Evolutionary conservation across 179 eudicot species (phyloP), one percentile per base, ranked within the genome.

Genomic region (Carnegiea gigantea): DNA sequence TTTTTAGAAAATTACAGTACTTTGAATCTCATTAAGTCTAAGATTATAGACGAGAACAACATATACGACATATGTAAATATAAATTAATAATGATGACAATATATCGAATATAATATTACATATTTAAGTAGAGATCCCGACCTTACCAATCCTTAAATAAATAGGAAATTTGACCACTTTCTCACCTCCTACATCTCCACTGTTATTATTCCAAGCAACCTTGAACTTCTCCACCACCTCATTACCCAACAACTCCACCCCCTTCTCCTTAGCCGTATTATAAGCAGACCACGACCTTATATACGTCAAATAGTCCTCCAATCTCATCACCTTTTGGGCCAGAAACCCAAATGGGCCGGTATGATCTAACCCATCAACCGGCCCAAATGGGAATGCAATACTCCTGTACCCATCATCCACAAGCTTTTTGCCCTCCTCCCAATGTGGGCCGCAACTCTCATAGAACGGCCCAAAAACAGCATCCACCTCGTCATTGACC

Each of bases 211-310:
- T 72, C 98, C 98, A 95, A 75, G 96, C 98, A 23, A 46, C 17
- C 77, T 72, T 87, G 70, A 93, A 91, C 5, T 86, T 89, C 65
- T 88, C 86, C 53, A 93, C 70, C 71, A 88, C 87, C 14, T 87
- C 89, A 28, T 89, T 89, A 1, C 77, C 88, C 77, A 95, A 76
- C 54, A 95, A 78, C 87, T 92, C 97, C 11, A 94, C 90, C 17
- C 97, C 98, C 40, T 89, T 91, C 75, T 90, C 95, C 79, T 85
- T 89, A 0, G 94, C 98, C n/a, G 88, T 90, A 38, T 86, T 87
- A 83, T 94, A 95, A 0, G 94, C 92, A 5, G 99, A 95, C 97
- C 92, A 88, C 9, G 99, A 95, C 85, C 84, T 87, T 53, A 92
- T 62, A 68, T 88, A 94, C 21, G 88, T 84, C 13, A 95, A 59